Percentiles rank a stretch among this genome's conserved stretches.
phyloP scores from a whole-genome alignment of 768 basidiomycete genomes.

The Mycena alexandri region DNA sequence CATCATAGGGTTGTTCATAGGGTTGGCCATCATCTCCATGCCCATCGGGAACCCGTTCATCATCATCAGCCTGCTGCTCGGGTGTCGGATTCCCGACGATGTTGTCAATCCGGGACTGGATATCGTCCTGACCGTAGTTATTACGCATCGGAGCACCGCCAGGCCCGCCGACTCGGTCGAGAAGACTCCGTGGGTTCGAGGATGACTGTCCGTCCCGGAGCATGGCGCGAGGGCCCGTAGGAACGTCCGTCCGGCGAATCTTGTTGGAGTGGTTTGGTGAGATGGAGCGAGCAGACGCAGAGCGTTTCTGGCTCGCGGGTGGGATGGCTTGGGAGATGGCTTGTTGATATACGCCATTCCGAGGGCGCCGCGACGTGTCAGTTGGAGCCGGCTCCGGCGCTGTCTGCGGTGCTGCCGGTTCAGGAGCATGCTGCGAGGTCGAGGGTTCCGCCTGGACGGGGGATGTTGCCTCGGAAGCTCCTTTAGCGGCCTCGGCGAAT shows the following conservation, averaged over 20 bases:
- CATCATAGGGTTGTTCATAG: constrained; percentile 74
- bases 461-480: constrained; percentile 65
- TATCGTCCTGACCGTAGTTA: constrained; percentile 69
- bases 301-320: constrained; percentile 69
- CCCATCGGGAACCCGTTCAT: constrained; percentile 60
- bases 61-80: constrained; percentile 67
- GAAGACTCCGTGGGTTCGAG: constrained; percentile 67
- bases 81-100: constrained; percentile 70
- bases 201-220: constrained; percentile 53
- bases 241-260: constrained; percentile 79
- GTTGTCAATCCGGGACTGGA: constrained; percentile 84
- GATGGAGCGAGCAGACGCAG: constrained; percentile 76
- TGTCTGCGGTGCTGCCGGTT: constrained; percentile 35
- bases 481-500: constrained; percentile 83
- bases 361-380: constrained; percentile 54
- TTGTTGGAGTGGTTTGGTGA: constrained; percentile 77
- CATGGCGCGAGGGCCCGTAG: constrained; percentile 92
- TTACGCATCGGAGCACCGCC: constrained; percentile 52
- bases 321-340: constrained; percentile 76
- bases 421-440: constrained; percentile 48
- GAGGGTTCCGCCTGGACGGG: constrained; percentile 53
- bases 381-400: constrained; percentile 33
- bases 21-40: constrained; percentile 75
- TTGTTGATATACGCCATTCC: constrained; percentile 77
- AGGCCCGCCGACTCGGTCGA: constrained; percentile 84